Conservation (phyloP, 2,329 filamentous ascomycete genomes). For the Penicillium thymicola region DNA sequence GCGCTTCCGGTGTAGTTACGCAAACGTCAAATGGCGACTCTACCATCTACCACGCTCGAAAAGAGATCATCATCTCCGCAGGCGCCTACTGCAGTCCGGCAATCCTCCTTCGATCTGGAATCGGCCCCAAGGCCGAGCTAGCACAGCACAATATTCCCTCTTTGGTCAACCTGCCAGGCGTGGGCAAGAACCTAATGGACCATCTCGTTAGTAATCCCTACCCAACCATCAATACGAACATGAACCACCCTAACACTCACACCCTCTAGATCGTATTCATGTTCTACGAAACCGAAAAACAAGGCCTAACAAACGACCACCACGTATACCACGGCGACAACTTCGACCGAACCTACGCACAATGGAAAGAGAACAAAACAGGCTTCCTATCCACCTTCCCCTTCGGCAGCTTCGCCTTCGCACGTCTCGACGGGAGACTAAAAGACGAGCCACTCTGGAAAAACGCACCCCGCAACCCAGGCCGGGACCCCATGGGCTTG, state of each 20-base stretch:
- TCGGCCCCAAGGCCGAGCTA: constrained; percentile 49
- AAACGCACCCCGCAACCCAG: constrained; percentile 46
- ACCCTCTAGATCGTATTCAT: constrained; percentile 52
- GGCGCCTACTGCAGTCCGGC: constrained; percentile 53
- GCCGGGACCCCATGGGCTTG: constrained; percentile 63
- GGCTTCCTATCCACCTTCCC: constrained; percentile 61
- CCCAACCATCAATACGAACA: not conserved
- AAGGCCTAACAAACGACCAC: constrained; percentile 55
- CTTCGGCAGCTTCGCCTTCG: constrained; percentile 61
- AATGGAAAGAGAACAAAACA: constrained; percentile 58
- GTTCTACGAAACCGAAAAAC: constrained; percentile 57
- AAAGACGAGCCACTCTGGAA: constrained; percentile 55
- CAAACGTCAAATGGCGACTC: constrained; percentile 32
- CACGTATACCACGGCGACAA: constrained; percentile 56
- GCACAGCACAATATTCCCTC: constrained; percentile 43
- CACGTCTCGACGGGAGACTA: constrained; percentile 60
- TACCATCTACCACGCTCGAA: constrained; percentile 40
- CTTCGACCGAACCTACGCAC: constrained; percentile 49
- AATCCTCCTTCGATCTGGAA: constrained; percentile 54
- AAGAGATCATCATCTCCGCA: constrained; percentile 49
- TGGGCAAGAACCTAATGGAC: constrained; percentile 54
- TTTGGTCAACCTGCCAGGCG: constrained; percentile 48
- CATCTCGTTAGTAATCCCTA: constrained; percentile 43
- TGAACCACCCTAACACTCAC: constrained; percentile 4
- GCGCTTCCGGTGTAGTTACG: constrained; percentile 39